Conservation (phyloP, 495 filamentous ascomycete genomes). For the Melanomma pulvis-pyrius region DNA sequence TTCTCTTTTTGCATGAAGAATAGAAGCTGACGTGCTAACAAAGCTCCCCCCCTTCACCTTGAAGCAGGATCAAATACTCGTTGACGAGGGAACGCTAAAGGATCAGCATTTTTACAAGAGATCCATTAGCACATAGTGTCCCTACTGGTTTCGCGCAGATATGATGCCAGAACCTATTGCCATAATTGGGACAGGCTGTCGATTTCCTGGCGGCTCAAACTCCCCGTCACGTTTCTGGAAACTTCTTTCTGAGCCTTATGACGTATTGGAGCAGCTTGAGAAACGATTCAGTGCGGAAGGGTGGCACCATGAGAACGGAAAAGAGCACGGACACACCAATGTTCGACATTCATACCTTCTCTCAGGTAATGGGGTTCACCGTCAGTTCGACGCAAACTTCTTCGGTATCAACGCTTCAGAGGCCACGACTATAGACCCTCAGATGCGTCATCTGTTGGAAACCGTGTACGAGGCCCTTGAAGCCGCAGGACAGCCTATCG, state of each 20-base stretch:
- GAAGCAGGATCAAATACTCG: too few relatives aligned
- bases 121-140: too few relatives aligned
- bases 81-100: too few relatives aligned
- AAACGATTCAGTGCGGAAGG: neutral
- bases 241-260: slow-evolving; percentile 32
- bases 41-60: too few relatives aligned
- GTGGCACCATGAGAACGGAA: slow-evolving; percentile 6
- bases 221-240: slow-evolving; percentile 61
- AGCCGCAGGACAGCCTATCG: neutral
- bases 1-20: too few relatives aligned
- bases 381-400: neutral
- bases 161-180: slow-evolving; percentile 64
- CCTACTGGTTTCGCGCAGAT: too few relatives aligned
- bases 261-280: slow-evolving; percentile 28
- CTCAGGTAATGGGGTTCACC: neutral
- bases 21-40: too few relatives aligned
- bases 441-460: slow-evolving; percentile 11
- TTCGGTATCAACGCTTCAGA: slow-evolving; percentile 12
- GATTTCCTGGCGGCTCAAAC: slow-evolving; percentile 60
- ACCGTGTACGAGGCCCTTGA: slow-evolving; percentile 16
- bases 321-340: slow-evolving; percentile 2
- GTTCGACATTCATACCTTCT: slow-evolving; percentile 43
- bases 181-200: slow-evolving; percentile 62
- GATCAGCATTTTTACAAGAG: too few relatives aligned
- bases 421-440: slow-evolving; percentile 14